Percentiles rank a stretch among this genome's conserved stretches.
Evolutionary conservation across 345 rosid genomes (phyloP).

Genomic region (Hirschfeldia incana): DNA sequence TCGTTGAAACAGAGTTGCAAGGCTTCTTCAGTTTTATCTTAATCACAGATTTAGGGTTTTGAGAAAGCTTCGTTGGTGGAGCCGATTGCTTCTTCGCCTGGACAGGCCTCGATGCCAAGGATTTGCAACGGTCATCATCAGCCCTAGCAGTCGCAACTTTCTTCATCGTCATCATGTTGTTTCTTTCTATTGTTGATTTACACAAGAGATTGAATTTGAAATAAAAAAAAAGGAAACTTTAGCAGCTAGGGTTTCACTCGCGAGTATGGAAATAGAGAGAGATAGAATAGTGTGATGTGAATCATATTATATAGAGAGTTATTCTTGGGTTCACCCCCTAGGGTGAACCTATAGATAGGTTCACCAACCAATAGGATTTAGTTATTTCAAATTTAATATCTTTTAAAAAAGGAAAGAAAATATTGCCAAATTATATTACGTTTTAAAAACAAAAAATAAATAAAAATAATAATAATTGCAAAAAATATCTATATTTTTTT

Average conservation of each 20-base stretch:
- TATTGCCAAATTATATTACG: too few relatives aligned
- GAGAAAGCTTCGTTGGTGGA: background rate
- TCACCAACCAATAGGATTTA: too few relatives aligned
- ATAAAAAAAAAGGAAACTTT: background rate
- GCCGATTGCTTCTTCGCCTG: background rate
- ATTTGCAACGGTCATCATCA: background rate
- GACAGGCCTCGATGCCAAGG: background rate
- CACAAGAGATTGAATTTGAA: background rate
- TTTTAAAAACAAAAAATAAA: too few relatives aligned
- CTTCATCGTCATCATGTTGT: background rate
- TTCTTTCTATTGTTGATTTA: background rate
- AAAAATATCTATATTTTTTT: too few relatives aligned
- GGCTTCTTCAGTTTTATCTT: background rate
- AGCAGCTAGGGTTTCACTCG: background rate
- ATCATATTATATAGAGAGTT: background rate
- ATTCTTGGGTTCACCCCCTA: too few relatives aligned
- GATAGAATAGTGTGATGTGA: background rate
- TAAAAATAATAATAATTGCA: too few relatives aligned
- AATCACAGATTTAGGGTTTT: background rate
- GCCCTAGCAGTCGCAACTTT: background rate
- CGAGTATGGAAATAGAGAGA: background rate
- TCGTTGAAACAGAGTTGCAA: background rate
- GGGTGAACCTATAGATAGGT: too few relatives aligned
- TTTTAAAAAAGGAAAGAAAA: too few relatives aligned
- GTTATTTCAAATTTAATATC: too few relatives aligned